These are phyloP conservation scores for Paramecium caudatum DNA, from an alignment of 73 alveolate genomes.

Conservation along the genomic window DNA sequence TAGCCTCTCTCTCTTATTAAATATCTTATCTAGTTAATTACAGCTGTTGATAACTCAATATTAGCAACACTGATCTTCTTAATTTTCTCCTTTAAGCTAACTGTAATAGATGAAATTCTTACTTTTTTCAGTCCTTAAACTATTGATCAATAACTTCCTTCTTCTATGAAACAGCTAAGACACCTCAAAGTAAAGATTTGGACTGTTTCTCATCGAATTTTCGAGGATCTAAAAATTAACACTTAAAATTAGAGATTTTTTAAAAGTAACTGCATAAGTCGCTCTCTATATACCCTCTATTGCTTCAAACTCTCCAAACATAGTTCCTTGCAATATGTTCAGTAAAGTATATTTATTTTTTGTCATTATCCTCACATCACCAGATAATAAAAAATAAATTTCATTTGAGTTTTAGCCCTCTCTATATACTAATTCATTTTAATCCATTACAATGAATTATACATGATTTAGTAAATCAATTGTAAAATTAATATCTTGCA, in stretches of 20 bases:
- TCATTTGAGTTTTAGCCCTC: slow-evolving; percentile 41
- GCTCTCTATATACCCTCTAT: slow-evolving; percentile 39
- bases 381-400: slow-evolving; percentile 11
- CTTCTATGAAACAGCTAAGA: slow-evolving; percentile 13
- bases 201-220: slow-evolving; percentile 21
- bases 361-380: slow-evolving; percentile 49
- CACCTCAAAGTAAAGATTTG: slow-evolving; percentile 5
- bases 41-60: slow-evolving; percentile 11
- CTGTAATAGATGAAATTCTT: neutral
- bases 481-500: neutral
- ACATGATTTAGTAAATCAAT: neutral
- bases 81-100: slow-evolving; percentile 21
- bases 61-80: slow-evolving; percentile 24
- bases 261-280: slow-evolving; percentile 7
- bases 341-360: slow-evolving; percentile 9
- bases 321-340: slow-evolving; percentile 33
- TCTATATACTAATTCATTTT: slow-evolving; percentile 34
- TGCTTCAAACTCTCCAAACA: slow-evolving; percentile 66
- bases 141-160: neutral
- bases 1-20: slow-evolving; percentile 1
- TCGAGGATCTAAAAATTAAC: neutral
- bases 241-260: neutral
- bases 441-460: neutral
- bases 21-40: neutral
- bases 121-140: neutral